Base-by-base conservation (phyloP, 2,329 filamentous ascomycete species). In the Rugonectria rugulosa region DNA sequence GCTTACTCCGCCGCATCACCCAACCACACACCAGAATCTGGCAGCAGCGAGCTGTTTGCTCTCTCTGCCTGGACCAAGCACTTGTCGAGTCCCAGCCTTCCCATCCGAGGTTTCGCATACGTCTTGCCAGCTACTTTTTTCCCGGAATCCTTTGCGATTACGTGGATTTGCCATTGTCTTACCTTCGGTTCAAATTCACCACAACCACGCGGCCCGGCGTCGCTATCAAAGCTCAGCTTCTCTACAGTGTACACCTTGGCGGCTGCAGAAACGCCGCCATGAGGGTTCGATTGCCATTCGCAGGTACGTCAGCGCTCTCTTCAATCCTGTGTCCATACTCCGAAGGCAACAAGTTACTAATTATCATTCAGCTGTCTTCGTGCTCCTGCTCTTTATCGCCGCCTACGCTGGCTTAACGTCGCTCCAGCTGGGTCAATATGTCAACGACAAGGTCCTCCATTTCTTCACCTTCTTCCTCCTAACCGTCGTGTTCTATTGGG, bases 401-500 rank as follows among this genome's bases (percentile, higher is more conserved):
- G 92, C 85, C 60, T 96, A 94, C 72, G 83, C 88, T 60, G 92
- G 92, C 63, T 88, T 98, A 53, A 88, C 91, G 26, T 78, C 82
- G 32, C 71, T 87, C 50, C 82, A 87, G 62, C 68, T 85, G 64
- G 77, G 76, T 59, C 65, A 75, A 59, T 73, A 81, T 68, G 83
- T 94, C 72, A 92, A 96, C 79, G 93, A 97, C 82, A 98, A 99
- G 76, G 79, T 90, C 68, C 83, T 98, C 23, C 95, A 98, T 75
- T 82, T 90, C 66, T 59, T 92, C 55, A 93, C 90, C 67, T 98
- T 99, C 80, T 97, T 98, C 81, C 72, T 91, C 63, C 83, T 99
- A 48, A 97, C 94, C 14, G 75, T 90, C 62, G 78, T 84, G 65
- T 98, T 98, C 82, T 99, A 99, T 85, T 99, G 95, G 92, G 90